Evolutionary conservation across 108 stramenopile genomes (phyloP), one percentile per base, ranked within the genome.

Genomic region (Bacterosira constricta): DNA sequence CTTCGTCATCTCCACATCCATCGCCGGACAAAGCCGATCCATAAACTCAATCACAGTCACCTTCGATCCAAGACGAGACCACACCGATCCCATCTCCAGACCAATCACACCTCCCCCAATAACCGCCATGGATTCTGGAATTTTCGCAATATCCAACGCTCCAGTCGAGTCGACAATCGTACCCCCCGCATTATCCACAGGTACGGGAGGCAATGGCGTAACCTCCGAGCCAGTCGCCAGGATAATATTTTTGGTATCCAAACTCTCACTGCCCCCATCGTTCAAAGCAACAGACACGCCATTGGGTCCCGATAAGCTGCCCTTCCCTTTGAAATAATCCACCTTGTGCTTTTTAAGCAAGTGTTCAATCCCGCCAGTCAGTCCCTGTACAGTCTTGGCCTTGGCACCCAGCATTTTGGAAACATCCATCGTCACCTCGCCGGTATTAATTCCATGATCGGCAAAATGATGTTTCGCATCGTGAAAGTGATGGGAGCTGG

Each of bases 31-130:
- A 13, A 98, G 71, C 5, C 91, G 78, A 87, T 98, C 99, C 89
- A 99, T 86, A 70, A 96, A 99, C 88, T 99, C 99, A 73, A 99
- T 91, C 7, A 98, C 97, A 15, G 97, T 98, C 0, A 99, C 98
- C 68, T 99, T 77, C 17, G 97, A 78, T 45, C 98, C 98, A 17
- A 99, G 86, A 60, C 98, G 92, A 65, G 80, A 71, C 99, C 99
- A 99, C 3, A 99, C 99, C 36, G 95, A 96, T 66, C 98, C 99
- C 99, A 99, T 99, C 83, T 99, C 99, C 47, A 99, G 80, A 51
- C 99, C 99, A 78, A 99, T 99, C 37, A 98, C 97, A 21, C 99
- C 99, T 20, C 97, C 99, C 26, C 99, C 98, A 63, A 99, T 82
- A 9, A 99, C 97, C 20, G 96, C 96, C 89, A 99, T 87, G 26